Evolutionary conservation across 495 filamentous ascomycete species (phyloP).

Genomic region (Lophiotrema nucula): DNA sequence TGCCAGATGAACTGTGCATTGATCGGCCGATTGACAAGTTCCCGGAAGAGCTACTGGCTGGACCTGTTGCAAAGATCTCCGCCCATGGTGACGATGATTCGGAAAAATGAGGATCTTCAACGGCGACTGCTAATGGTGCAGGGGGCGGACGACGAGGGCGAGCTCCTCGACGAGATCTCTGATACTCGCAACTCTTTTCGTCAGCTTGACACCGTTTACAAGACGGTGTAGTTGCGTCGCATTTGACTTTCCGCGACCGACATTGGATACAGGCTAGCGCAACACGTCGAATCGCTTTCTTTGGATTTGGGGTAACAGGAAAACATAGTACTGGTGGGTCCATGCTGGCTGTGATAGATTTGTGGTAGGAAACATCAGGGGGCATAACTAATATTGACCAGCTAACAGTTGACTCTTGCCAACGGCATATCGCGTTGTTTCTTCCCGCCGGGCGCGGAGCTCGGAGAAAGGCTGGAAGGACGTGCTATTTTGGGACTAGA

Average conservation of each 20-base stretch:
- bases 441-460: too few relatives aligned
- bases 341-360: too few relatives aligned
- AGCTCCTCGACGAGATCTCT: slow-evolving; percentile 27
- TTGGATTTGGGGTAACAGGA: background rate
- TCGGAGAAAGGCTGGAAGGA: too few relatives aligned
- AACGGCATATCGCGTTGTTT: too few relatives aligned
- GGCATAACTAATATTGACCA: too few relatives aligned
- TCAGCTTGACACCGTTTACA: slow-evolving; percentile 17
- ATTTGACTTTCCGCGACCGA: slow-evolving; percentile 18
- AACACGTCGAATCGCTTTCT: slow-evolving; percentile 3
- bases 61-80: background rate
- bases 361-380: too few relatives aligned
- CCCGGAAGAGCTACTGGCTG: slow-evolving; percentile 2
- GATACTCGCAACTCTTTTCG: slow-evolving; percentile 22
- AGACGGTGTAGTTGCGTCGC: slow-evolving; percentile 17
- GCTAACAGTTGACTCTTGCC: too few relatives aligned
- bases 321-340: too few relatives aligned
- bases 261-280: slow-evolving; percentile 24
- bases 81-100: background rate
- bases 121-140: background rate
- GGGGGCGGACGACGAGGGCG: slow-evolving; percentile 9
- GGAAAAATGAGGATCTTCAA: background rate
- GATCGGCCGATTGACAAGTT: background rate
- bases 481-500: too few relatives aligned
- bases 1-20: slow-evolving; percentile 6